Evolutionary conservation across 2,329 filamentous ascomycete species (phyloP).

Genomic region (Botryotinia convoluta): DNA sequence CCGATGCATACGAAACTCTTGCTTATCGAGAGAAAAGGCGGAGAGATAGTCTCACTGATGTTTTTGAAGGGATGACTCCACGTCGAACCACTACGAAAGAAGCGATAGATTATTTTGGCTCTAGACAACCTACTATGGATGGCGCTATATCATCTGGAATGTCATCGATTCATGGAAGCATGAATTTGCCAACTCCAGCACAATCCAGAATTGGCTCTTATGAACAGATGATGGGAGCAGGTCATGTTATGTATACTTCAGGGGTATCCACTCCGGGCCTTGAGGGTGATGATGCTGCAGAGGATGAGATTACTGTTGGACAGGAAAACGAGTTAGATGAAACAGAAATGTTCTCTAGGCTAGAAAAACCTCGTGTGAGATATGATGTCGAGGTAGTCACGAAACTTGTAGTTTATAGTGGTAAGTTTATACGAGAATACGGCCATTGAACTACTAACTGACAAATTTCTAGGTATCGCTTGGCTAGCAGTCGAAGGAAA

Average conservation of each 20-base stretch:
- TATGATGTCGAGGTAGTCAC: slow-evolving; percentile 99
- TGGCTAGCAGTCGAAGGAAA: slow-evolving; percentile 63
- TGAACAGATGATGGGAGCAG: slow-evolving; percentile 72
- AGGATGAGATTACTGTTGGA: slow-evolving; percentile 40
- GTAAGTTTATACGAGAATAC: slow-evolving; percentile 49
- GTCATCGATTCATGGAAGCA: slow-evolving; percentile 40
- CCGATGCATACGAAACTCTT: slow-evolving; percentile 92
- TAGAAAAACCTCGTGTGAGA: slow-evolving; percentile 82
- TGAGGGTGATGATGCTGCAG: slow-evolving; percentile 42
- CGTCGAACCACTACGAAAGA: slow-evolving; percentile 15
- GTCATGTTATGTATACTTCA: slow-evolving; percentile 44
- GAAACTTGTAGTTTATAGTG: slow-evolving; percentile 90
- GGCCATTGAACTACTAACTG: not conserved
- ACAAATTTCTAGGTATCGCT: slow-evolving; percentile 62
- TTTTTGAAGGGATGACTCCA: slow-evolving; percentile 25
- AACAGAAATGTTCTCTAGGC: slow-evolving; percentile 76
- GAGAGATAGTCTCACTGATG: slow-evolving; percentile 51
- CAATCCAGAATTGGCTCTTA: slow-evolving; percentile 56
- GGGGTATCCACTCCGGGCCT: slow-evolving; percentile 35
- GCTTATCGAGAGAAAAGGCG: slow-evolving; percentile 78
- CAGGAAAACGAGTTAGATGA: slow-evolving; percentile 57
- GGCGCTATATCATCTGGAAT: slow-evolving; percentile 41
- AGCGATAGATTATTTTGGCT: slow-evolving; percentile 24
- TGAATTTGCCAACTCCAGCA: slow-evolving; percentile 47
- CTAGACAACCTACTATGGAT: slow-evolving; percentile 25